Conservation (phyloP, 371 early-diverging fungal genomes). For the Phascolomyces articulosus region DNA sequence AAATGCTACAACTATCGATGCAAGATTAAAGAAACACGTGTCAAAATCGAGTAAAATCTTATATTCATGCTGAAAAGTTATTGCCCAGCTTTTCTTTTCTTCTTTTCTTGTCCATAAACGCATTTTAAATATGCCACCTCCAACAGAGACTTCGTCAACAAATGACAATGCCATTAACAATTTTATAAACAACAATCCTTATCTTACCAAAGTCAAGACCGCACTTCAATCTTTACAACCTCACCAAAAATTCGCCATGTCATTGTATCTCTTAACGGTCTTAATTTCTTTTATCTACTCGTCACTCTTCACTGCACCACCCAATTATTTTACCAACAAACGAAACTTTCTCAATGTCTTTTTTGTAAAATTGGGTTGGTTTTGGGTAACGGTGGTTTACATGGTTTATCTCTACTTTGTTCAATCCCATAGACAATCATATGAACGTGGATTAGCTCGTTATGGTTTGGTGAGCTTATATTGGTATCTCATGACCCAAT, state of each 20-base stretch:
- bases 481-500: constrained; percentile 85
- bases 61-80: too few species aligned
- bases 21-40: too few species aligned
- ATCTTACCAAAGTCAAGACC: neutral
- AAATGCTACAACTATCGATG: too few species aligned
- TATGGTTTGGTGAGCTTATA: constrained; percentile 75
- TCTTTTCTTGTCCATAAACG: too few species aligned
- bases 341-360: constrained; percentile 75
- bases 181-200: neutral
- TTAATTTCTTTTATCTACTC: constrained; percentile 32
- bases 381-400: constrained; percentile 71
- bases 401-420: constrained; percentile 37
- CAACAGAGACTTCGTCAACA: too few species aligned
- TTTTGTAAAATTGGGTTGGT: constrained; percentile 89
- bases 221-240: constrained; percentile 19
- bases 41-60: too few species aligned
- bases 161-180: neutral
- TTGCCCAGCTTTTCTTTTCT: too few species aligned
- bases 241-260: constrained; percentile 30
- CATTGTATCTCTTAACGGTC: constrained; percentile 32
- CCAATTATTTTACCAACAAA: constrained; percentile 66
- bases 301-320: constrained; percentile 29
- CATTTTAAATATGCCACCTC: too few species aligned
- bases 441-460: constrained; percentile 39
- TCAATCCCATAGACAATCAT: constrained; percentile 14